Evolutionary conservation across 257 asterid genomes (phyloP), one percentile per base, ranked within the genome.

Genomic region (Thymus mandschuricus): DNA sequence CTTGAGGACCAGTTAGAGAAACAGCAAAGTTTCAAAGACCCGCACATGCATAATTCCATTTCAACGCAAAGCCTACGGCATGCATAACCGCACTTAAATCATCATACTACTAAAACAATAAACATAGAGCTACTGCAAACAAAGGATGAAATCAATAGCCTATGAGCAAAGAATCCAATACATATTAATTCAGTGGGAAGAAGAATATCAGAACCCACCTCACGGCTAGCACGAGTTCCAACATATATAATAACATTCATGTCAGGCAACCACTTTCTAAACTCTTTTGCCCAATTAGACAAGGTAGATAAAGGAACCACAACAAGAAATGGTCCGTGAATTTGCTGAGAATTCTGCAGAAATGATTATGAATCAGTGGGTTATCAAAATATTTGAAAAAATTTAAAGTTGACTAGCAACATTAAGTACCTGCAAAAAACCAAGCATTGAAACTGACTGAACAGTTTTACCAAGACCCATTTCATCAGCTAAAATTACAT

Each of bases 401-500:
- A 48, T 55, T 41, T 66, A 60, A 44, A 64, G 57, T 41, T 66
- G 55, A 75, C 41, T 55, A 43, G 65, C 68, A 56, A 67, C 38
- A 63, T 52, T 38, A 49, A 56, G 74, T 80, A 88, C 99, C 98
- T 95, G 98, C 74, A 95, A 81, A 85, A 95, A 95, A 58, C 98
- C 99, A 70, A 95, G 95, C 99, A 95, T 90, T 51, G 99, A 92
- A 82, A 92, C 98, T 44, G 98, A 90, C 87, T 95, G 98, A 63
- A 95, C 96, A 76, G 99, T 95, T 84, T 95, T 95, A 70, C 98
- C 99, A 64, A 95, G 96, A 70, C 99, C 99, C 99, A 92, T 95
- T 84, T 95, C 98, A 86, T 95, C 98, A 73, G 97, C 99, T 82
- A 95, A 82, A 77, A 95, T 95, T 30, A 95, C 99, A 86, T 92